phyloP scores from a whole-genome alignment of 352 stramenopile species.

The Phytophthora pini region DNA sequence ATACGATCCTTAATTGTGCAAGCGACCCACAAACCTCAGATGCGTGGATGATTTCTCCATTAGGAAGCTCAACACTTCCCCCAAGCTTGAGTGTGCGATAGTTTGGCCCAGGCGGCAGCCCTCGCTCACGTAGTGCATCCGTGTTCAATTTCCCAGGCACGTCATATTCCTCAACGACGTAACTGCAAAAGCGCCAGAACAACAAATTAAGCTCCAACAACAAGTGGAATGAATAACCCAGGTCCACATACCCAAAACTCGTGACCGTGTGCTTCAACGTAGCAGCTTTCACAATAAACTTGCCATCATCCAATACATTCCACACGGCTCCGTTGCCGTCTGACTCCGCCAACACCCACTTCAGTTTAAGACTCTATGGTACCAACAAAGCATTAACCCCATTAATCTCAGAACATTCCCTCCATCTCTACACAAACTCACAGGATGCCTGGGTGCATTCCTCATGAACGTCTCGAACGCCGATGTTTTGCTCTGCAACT shows the following conservation, averaged over 20 bases:
- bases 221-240: background rate
- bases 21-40: conserved; percentile 60
- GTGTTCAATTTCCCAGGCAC: conserved; percentile 87
- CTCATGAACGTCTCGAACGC: conserved; percentile 70
- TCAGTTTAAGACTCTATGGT: conserved; percentile 51
- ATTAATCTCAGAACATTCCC: background rate
- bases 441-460: conserved; percentile 61
- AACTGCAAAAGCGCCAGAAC: conserved; percentile 40
- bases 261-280: conserved; percentile 82
- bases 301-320: conserved; percentile 76
- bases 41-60: conserved; percentile 76
- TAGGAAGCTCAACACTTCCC: conserved; percentile 80
- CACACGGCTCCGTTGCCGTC: conserved; percentile 70
- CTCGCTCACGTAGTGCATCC: conserved; percentile 77
- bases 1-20: too few relatives aligned
- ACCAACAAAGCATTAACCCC: conserved; percentile 2
- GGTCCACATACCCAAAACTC: conserved; percentile 66
- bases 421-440: conserved; percentile 25
- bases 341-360: conserved; percentile 62
- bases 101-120: conserved; percentile 88
- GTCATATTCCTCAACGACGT: conserved; percentile 80
- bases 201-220: background rate
- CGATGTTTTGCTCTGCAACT: conserved; percentile 55
- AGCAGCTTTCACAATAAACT: conserved; percentile 65
- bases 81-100: conserved; percentile 93